Base-by-base conservation (phyloP, 768 basidiomycete genomes). In the Suillus variegatus region DNA sequence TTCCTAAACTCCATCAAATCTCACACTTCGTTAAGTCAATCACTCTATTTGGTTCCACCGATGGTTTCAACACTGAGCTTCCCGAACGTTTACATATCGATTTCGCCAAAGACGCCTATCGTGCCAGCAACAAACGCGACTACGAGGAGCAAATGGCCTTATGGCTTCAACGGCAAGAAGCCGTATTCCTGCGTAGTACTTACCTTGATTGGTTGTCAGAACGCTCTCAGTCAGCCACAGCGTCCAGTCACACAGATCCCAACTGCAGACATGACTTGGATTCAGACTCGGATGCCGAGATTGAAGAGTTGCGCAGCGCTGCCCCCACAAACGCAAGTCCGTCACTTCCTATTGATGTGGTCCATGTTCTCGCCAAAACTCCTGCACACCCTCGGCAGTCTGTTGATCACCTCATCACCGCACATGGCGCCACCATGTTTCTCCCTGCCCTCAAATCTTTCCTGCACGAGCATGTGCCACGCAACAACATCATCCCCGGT, bases 1-100 rank as follows among this genome's bases (percentile, higher is more conserved):
- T 82, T 12, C 79, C 78, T 0, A 82, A 82, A 54, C 62, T 79
- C 4, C 79, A 81, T 63, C 71, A 63, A 14, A 28, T 74, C 6
- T 28, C 57, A 0, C 78, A 81, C 55, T 80, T 79, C 60, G 38
- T 56, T 1, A 20, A 64, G 0, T 55, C 61, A 0, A 79, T 82
- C 22, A 62, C 71, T 40, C 36, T 66, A 10, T 71, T 70, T 60
- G 78, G 44, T 46, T 10, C 44, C 6, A 46, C 44, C 4, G 20
- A 46, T 3, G 20, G 44, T n/a, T n/a, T 46, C 44, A 46, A 46
- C 44, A 46, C 44, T 18, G 16, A 46, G 44, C 44, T 46, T n/a
- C 44, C 44, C 4, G 20, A 46, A 46, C 6, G 9, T n/a, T 20
- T 46, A n/a, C 44, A 46, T 7, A 46, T 46, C 5, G 20, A 46